Evolutionary conservation across 371 early-diverging fungal genomes (phyloP), one percentile per base, ranked within the genome.

Genomic region (Zopfochytrium polystomum): DNA sequence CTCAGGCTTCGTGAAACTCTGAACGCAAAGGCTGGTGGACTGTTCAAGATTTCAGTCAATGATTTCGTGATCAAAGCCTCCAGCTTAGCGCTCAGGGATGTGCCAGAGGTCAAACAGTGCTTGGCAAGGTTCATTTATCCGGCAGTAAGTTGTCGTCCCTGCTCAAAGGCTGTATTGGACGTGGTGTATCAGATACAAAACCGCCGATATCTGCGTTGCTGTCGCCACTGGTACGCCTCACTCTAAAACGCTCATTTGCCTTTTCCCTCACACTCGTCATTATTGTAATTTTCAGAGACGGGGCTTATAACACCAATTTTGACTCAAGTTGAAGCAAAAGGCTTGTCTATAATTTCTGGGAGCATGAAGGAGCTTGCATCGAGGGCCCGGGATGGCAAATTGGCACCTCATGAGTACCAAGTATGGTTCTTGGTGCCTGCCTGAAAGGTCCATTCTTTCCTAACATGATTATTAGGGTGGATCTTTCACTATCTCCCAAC

Each of bases 221-320:
- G 94, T 93, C 30, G 91, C 96, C 52, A 98, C 96, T 20, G 91
- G n/a, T n/a, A n/a, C n/a, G n/a, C n/a, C n/a, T n/a, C n/a, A n/a
- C n/a, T n/a, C n/a, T n/a, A n/a, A n/a, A n/a, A n/a, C n/a, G n/a
- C n/a, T n/a, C n/a, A n/a, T n/a, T n/a, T n/a, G n/a, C n/a, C n/a
- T n/a, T n/a, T n/a, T n/a, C n/a, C n/a, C n/a, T n/a, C n/a, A n/a
- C n/a, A n/a, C n/a, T n/a, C n/a, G n/a, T n/a, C n/a, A n/a, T n/a
- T n/a, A n/a, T n/a, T n/a, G n/a, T n/a, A n/a, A n/a, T n/a, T n/a
- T n/a, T n/a, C n/a, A n/a, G n/a, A 78, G 27, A 83, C 80, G 58
- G 98, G 98, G 45, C 84, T 98, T 66, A 95, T 98, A 70, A 98
- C 98, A 1, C 97, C 97, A 33, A 98, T 98, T 67, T 88, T 98